Evolutionary conservation across 2,329 filamentous ascomycete genomes (phyloP), one percentile per base, ranked within the genome.

Genomic region (Colletotrichum musicola): DNA sequence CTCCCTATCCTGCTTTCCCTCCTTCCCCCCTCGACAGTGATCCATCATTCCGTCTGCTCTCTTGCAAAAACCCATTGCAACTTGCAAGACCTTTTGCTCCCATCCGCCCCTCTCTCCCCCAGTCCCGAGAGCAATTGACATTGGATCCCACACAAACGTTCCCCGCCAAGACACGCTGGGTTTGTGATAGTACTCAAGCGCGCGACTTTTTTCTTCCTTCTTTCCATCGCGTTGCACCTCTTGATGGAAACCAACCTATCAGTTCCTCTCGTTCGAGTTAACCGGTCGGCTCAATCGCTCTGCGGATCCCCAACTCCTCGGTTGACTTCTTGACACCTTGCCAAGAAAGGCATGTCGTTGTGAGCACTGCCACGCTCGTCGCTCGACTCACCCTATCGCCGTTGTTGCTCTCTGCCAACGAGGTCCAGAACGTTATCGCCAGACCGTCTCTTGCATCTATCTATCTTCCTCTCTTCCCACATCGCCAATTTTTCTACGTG

Each of bases 311-410:
- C 30, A 35, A 9, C 30, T 50, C 56, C 62, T 69, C 62, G 66
- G 42, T 61, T 61, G 62, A 66, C 62, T 38, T 66, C 56, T 56
- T 47, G 62, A 62, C 30, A 35, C 30, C 66, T 69, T 66, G 62
- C 62, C 50, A 61, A 61, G 62, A 69, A 69, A 65, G 66, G 66
- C 66, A 69, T 67, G 62, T 69, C 62, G 62, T 47, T 66, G 62
- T 61, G 66, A 66, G 62, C 66, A 69, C 66, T 69, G 66, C 66
- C 66, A 69, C 62, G 4, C 42, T 69, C 46, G 1, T 42, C 40
- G 40, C 30, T 42, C 40, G 40, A 42, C 40, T 42, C 13, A 62
- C 6, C 30, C 30, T 35, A 47, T 51, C 47, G 30, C 30, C 7
- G 30, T 58, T 47, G 40, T 16, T 16, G 3, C 22, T 25, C 47